These are phyloP conservation scores for Mycena sp. DNA, from an alignment of 1,284 basidiomycete species.

Conservation along the genomic window DNA sequence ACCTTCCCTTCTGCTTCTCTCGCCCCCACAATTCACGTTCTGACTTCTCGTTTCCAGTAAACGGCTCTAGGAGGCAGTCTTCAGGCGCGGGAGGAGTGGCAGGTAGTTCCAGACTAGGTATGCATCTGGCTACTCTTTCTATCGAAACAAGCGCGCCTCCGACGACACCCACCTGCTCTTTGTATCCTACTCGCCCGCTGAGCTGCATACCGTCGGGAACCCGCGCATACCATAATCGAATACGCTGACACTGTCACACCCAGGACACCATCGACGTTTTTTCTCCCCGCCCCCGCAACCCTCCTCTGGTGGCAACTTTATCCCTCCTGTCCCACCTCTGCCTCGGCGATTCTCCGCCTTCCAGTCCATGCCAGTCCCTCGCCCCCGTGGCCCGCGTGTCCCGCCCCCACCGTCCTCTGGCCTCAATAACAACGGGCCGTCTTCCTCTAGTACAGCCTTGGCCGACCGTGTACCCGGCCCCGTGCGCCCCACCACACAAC, in stretches of 20 bases:
- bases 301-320: slow-evolving; percentile 26
- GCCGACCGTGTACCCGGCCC: slow-evolving; percentile 2
- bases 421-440: background rate
- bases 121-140: background rate
- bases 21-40: background rate
- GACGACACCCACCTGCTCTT: no score
- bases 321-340: slow-evolving; percentile 52
- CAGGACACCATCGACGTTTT: slow-evolving; percentile 34
- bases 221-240: background rate
- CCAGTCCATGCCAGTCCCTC: background rate
- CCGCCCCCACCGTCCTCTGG: slow-evolving; percentile 30
- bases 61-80: background rate
- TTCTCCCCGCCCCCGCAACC: slow-evolving; percentile 57
- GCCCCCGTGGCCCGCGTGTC: slow-evolving; percentile 7
- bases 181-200: no score
- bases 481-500: slow-evolving; percentile 6
- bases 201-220: no score
- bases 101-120: slow-evolving; percentile 8
- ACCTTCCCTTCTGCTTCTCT: background rate
- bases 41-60: background rate
- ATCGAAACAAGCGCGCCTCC: no score
- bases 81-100: background rate
- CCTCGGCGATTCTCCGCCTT: slow-evolving; percentile 40
- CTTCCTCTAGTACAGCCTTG: background rate
- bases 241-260: background rate